These are phyloP conservation scores for Orbilia quercus DNA, from an alignment of 2,329 filamentous ascomycete genomes.

Conservation along the genomic window DNA sequence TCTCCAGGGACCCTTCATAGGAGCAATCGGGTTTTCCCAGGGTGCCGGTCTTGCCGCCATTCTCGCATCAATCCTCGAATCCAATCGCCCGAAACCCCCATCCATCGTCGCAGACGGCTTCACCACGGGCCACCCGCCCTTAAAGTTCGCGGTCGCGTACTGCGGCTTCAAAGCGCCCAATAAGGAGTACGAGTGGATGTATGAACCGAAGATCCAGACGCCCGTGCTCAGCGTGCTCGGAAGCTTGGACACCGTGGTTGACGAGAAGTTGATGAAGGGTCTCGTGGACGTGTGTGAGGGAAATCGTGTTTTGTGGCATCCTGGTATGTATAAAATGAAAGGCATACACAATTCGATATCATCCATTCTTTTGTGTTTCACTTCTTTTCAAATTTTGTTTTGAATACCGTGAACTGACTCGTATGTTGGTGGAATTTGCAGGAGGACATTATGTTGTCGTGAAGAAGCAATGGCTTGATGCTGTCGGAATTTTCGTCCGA, in stretches of 20 bases:
- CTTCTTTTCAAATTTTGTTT: slow-evolving; percentile 2
- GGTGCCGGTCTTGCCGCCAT: slow-evolving; percentile 71
- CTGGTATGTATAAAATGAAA: slow-evolving; percentile 63
- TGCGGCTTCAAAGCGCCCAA: slow-evolving; percentile 71
- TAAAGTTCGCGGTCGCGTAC: slow-evolving; percentile 73
- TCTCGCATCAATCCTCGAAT: slow-evolving; percentile 70
- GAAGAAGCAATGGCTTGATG: slow-evolving; percentile 72
- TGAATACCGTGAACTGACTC: background rate
- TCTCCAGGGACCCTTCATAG: slow-evolving; percentile 70
- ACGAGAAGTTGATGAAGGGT: slow-evolving; percentile 69
- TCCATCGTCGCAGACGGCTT: slow-evolving; percentile 54
- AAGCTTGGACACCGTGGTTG: slow-evolving; percentile 73
- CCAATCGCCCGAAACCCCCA: slow-evolving; percentile 60
- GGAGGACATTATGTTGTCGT: slow-evolving; percentile 73
- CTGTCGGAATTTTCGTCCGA: slow-evolving; percentile 71
- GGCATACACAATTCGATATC: no score
- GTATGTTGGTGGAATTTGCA: slow-evolving; percentile 1
- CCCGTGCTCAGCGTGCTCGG: slow-evolving; percentile 74
- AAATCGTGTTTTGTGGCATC: slow-evolving; percentile 73
- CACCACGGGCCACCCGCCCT: slow-evolving; percentile 67
- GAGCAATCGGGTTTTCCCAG: slow-evolving; percentile 72
- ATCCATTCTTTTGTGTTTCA: slow-evolving; percentile 24
- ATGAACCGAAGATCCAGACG: slow-evolving; percentile 70
- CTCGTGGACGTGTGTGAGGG: slow-evolving; percentile 70
- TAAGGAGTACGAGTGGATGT: slow-evolving; percentile 70